phyloP scores from a whole-genome alignment of 176 grass and related monocot species.

The Eragrostis nindensis region DNA sequence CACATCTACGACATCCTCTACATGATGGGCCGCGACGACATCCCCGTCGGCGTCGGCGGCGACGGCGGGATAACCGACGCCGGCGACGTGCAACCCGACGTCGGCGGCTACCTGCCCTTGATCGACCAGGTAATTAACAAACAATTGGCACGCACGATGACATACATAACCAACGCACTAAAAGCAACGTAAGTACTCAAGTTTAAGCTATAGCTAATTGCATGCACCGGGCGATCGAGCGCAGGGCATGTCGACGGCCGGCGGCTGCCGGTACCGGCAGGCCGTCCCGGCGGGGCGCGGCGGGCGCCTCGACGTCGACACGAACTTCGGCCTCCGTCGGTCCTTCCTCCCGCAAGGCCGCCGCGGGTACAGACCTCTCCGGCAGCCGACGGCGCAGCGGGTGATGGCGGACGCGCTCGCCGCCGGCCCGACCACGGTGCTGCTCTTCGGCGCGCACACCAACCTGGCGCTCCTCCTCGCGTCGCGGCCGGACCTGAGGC shows the following conservation, averaged over 20 bases:
- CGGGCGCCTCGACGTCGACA: slow-evolving; percentile 59
- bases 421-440: slow-evolving; percentile 52
- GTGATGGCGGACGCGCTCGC: slow-evolving; percentile 70
- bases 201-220: background rate
- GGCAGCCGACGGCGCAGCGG: slow-evolving; percentile 67
- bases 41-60: slow-evolving; percentile 80
- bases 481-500: slow-evolving; percentile 54
- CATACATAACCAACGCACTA: background rate
- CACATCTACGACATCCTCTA: slow-evolving; percentile 83
- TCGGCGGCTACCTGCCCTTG: slow-evolving; percentile 80
- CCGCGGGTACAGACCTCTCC: slow-evolving; percentile 59
- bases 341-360: slow-evolving; percentile 66
- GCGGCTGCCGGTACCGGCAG: slow-evolving; percentile 76
- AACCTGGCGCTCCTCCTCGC: slow-evolving; percentile 77
- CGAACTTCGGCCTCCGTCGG: slow-evolving; percentile 61
- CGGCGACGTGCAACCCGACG: slow-evolving; percentile 46
- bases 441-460: slow-evolving; percentile 74
- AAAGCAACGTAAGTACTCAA: background rate
- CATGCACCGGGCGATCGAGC: background rate
- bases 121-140: slow-evolving; percentile 92
- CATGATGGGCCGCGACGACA: slow-evolving; percentile 92
- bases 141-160: background rate
- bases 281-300: slow-evolving; percentile 50
- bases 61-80: slow-evolving; percentile 64
- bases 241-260: slow-evolving; percentile 71